Base-by-base conservation (phyloP, 148 eudicot species). In the Amaranthus hypochondriacus region DNA sequence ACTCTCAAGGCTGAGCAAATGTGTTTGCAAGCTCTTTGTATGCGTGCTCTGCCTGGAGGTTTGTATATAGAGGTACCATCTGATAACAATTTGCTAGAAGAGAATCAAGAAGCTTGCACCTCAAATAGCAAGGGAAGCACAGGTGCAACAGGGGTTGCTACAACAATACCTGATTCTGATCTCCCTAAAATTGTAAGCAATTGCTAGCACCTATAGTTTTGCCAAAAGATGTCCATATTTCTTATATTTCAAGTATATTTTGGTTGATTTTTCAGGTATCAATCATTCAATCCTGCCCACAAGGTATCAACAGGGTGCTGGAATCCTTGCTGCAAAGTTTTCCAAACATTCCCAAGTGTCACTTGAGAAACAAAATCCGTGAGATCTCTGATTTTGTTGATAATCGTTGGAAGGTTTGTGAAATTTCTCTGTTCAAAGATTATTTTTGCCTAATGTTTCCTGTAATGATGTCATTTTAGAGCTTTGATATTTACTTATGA, bases 371-470 rank as follows among this genome's bases (percentile, higher is more conserved):
- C 67, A 91, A 87, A 83, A 88, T 88, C 75, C 92, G 90, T 59
- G 95, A 93, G 77, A 84, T 91, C 55, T 75, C 95, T 6, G 89
- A 87, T 43, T 93, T 88, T 82, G 80, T 83, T 57, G 95, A 93
- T 76, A 85, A 88, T 49, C 86, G 86, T 62, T 89, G 97, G 91
- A 89, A 88, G 97, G 98, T 91, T 56, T 71, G 86, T 83, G 14
- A 51, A 58, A 7, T 69, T 68, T 71, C 62, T 68, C 42, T 70
- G 14, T 56, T 9, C 13, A 61, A 52, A 47, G 14, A n/a, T 60
- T 60, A 18, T 28, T 60, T 28, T 60, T 50, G 60, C 12, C 54
- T 73, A 4, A 60, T 48, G 64, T 14, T 67, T n/a, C 8, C 70
- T 64, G n/a, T 0, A 5, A 4, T 0, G 4, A 64, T 44, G 49